phyloP scores from a whole-genome alignment of 257 asterid genomes.

The Solanum appendiculatum region DNA sequence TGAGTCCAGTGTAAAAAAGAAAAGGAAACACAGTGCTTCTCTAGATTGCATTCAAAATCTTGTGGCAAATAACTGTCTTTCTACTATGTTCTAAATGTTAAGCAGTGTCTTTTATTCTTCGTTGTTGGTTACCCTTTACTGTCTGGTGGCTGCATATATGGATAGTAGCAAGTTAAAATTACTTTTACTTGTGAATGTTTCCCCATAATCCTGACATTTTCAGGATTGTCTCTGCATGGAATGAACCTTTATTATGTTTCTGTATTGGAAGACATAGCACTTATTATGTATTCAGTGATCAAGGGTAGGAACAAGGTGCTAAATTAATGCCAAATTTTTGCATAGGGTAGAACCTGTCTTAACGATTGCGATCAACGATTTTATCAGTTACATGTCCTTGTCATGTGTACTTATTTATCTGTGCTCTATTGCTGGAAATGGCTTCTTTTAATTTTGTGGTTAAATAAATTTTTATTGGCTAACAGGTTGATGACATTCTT shows the following conservation, averaged over 20 bases:
- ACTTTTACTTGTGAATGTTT: background rate
- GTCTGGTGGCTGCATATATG: background rate
- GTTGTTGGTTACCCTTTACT: background rate
- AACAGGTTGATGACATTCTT: conserved; percentile 89
- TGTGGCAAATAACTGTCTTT: background rate
- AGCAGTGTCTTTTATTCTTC: background rate
- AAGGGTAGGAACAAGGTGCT: background rate
- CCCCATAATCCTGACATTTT: background rate
- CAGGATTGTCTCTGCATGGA: background rate
- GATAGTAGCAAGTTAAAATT: background rate
- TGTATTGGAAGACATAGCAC: background rate
- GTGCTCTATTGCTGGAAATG: background rate
- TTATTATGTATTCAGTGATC: background rate
- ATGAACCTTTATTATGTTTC: background rate
- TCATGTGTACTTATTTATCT: background rate
- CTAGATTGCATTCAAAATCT: background rate
- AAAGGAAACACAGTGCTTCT: background rate
- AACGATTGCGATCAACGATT: background rate
- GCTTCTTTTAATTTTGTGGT: background rate
- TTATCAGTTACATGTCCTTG: background rate
- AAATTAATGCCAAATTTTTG: background rate
- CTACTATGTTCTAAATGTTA: background rate
- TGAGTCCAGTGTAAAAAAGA: background rate
- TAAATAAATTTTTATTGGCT: conserved; percentile 3
- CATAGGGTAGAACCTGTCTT: background rate